phyloP scores from a whole-genome alignment of 805 yeast species.

The Myxozyma monticola region DNA sequence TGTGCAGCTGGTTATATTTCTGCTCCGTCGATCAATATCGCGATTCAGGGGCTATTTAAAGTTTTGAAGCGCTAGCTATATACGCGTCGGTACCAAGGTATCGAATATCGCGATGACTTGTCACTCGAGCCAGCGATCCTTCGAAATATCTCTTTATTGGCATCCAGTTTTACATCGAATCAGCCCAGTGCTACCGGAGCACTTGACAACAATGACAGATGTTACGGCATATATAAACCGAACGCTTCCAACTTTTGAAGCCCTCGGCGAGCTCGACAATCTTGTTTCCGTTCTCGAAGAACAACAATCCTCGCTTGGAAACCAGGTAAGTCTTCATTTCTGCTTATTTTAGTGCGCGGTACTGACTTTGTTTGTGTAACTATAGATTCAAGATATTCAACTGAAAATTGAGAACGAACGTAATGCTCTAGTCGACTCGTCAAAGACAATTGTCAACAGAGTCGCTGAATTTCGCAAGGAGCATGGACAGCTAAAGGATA shows the following conservation, averaged over 20 bases:
- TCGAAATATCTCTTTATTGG: too few species aligned
- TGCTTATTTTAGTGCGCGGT: not conserved
- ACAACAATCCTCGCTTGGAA: conserved; percentile 7
- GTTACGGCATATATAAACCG: conserved; percentile 23
- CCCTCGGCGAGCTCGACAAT: conserved; percentile 17
- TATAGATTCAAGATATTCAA: conserved; percentile 17
- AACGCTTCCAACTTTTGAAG: conserved; percentile 12
- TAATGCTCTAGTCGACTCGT: conserved; percentile 1
- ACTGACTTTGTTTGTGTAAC: not conserved
- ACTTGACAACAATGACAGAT: too few species aligned
- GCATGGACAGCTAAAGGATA: conserved; percentile 8
- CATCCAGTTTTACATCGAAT: too few species aligned
- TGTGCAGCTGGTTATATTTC: not conserved
- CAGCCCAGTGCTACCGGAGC: too few species aligned
- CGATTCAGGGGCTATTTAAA: conserved; percentile 2
- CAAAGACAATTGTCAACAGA: conserved; percentile 5
- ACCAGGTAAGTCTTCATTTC: conserved; percentile 6
- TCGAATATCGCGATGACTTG: too few species aligned
- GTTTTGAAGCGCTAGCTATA: too few species aligned
- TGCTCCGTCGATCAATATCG: not conserved
- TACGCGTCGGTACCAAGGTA: too few species aligned
- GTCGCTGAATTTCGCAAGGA: not conserved
- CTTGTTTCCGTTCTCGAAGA: conserved; percentile 23
- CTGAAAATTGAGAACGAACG: conserved; percentile 10
- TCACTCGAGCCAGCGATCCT: too few species aligned